These are phyloP conservation scores for Elsinoe necatrix DNA, from an alignment of 2,329 filamentous ascomycete genomes.

Conservation along the genomic window DNA sequence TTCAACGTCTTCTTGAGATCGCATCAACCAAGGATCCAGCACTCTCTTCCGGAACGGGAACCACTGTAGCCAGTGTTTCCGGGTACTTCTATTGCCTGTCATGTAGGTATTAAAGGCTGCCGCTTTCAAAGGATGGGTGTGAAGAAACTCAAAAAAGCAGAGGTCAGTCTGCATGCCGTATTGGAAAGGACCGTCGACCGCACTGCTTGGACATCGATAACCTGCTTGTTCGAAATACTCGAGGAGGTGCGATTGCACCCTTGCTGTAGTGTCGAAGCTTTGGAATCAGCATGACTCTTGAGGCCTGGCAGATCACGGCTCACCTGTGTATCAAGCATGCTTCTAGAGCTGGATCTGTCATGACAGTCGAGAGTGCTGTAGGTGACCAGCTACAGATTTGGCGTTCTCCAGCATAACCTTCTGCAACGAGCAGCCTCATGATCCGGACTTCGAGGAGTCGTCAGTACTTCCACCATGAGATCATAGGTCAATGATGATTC, in stretches of 20 bases:
- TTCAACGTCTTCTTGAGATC: conserved; percentile 15
- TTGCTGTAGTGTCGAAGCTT: conserved; percentile 8
- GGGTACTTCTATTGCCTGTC: conserved; percentile 3
- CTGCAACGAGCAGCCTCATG: not conserved
- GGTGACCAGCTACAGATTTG: not conserved
- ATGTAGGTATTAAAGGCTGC: conserved; percentile 9
- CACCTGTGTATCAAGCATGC: conserved; percentile 1
- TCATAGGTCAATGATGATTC: not conserved
- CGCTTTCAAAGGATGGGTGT: not conserved
- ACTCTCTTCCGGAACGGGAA: conserved; percentile 16
- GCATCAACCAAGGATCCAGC: conserved; percentile 18
- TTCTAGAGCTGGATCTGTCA: not conserved
- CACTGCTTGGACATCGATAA: not conserved
- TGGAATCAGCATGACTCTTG: not conserved
- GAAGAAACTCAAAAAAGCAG: conserved; percentile 3
- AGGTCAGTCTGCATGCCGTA: not conserved
- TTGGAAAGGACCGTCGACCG: conserved; percentile 6
- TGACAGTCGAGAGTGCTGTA: not conserved
- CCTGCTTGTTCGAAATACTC: conserved; percentile 2
- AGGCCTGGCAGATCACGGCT: not conserved
- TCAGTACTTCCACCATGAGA: not conserved
- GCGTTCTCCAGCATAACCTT: not conserved
- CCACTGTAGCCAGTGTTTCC: conserved; percentile 14
- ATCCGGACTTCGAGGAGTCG: not conserved
- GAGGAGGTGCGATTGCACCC: not conserved